Evolutionary conservation across 306 rosid genomes (phyloP), one percentile per base, ranked within the genome.

Genomic region (Gastrolobium villosum): DNA sequence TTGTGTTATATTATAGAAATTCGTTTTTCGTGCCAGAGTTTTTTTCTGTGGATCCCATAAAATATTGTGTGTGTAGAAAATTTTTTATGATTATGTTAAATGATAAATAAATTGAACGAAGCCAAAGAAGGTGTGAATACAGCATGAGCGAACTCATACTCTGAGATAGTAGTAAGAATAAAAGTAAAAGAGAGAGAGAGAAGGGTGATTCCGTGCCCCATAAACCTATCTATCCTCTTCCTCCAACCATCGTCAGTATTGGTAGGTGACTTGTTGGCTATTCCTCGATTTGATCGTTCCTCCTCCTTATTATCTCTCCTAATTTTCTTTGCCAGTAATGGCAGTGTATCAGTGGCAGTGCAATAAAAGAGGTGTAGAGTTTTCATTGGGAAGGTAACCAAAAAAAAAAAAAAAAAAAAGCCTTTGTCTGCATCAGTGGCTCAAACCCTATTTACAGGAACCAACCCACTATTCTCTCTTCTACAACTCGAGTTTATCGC

Each of bases 311-410:
- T 62, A 55, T 59, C 74, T 72, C 66, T 70, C 70, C 70, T 74
- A 44, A 57, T 65, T 74, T 83, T 87, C 46, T 77, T 75, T 84
- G 84, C 82, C 97, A 91, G 97, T 73, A 82, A 72, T 85, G 83
- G 88, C 91, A 86, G 91, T 57, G 85, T 71, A 59, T 82, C 93
- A 90, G 88, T 86, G 84, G 82, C 89, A 83, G 82, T 87, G 97
- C 90, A 77, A 81, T 81, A 84, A 85, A 88, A 84, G 86, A 70
- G 79, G 77, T 80, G 67, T 81, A 70, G 92, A 74, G 86, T 79
- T 87, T 86, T 87, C 92, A 86, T 92, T 81, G 97, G 97, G 97
- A 92, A 92, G 92, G 91, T 83, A 92, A 20, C 26, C n/a, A n/a
- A n/a, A 20, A 20, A 20, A 20, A 20, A 20, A 20, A 20, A 20